These are phyloP conservation scores for Populus tomentosa DNA, from an alignment of 441 rosid species.

Conservation along the genomic window DNA sequence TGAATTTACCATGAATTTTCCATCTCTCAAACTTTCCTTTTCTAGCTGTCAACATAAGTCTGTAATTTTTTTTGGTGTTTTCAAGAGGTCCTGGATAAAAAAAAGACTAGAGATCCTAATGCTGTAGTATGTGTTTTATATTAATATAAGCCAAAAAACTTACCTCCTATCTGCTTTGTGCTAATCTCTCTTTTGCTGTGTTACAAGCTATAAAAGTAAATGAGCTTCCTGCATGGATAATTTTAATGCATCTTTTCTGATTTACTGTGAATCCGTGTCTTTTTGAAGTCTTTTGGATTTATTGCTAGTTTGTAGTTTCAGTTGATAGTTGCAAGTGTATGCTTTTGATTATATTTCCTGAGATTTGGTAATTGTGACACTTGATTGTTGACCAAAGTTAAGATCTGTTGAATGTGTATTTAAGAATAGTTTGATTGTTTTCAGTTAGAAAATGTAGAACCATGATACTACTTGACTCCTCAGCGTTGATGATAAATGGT, in stretches of 20 bases:
- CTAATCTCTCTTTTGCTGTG: neutral
- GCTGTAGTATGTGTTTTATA: neutral
- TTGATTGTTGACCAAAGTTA: no score
- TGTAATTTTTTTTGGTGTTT: neutral
- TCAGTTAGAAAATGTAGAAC: neutral
- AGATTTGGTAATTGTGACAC: neutral
- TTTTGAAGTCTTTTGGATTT: neutral
- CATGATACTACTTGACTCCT: neutral
- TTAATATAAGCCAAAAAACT: neutral
- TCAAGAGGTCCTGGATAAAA: neutral
- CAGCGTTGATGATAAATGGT: neutral
- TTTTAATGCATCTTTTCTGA: neutral
- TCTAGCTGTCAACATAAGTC: neutral
- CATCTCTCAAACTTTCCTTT: neutral
- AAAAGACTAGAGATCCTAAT: neutral
- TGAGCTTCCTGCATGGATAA: neutral
- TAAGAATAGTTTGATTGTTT: neutral
- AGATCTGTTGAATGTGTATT: no score
- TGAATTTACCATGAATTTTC: neutral
- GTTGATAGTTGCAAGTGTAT: neutral
- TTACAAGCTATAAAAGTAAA: neutral
- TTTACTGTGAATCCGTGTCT: neutral
- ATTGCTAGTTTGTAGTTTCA: neutral
- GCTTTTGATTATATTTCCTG: neutral
- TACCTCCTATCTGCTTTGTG: neutral